Percentiles rank a stretch among this genome's conserved stretches.
phyloP scores from a whole-genome alignment of 495 filamentous ascomycete species.

The Neurospora sp. region DNA sequence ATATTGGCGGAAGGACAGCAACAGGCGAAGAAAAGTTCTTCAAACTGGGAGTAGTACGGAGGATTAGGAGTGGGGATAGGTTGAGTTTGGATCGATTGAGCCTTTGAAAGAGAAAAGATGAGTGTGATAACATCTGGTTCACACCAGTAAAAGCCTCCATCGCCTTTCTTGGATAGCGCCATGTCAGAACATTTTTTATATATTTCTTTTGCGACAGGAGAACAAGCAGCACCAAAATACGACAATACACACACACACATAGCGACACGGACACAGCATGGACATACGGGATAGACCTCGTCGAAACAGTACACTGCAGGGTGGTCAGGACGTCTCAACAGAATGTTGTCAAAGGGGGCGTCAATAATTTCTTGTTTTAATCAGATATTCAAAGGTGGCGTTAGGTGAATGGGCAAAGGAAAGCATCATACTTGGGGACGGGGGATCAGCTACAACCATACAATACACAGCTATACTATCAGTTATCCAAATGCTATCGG shows the following conservation, averaged over 20 bases:
- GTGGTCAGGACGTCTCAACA: background rate
- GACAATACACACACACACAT: background rate
- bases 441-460: background rate
- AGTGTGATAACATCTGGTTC: background rate
- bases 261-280: background rate
- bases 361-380: background rate
- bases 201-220: background rate
- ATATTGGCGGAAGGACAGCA: constrained; percentile 80
- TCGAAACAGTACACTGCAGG: background rate
- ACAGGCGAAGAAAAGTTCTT: constrained; percentile 82
- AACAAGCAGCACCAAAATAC: background rate
- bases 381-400: background rate
- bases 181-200: background rate
- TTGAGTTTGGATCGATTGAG: constrained; percentile 48
- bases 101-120: constrained; percentile 28
- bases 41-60: constrained; percentile 49
- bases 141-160: background rate
- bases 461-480: background rate
- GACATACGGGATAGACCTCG: background rate
- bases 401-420: background rate
- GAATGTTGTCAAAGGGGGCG: background rate
- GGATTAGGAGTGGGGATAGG: constrained; percentile 45
- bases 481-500: background rate
- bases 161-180: background rate
- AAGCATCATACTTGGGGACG: background rate